These are phyloP conservation scores for Tolypocladium inflatum DNA, from an alignment of 2,329 filamentous ascomycete genomes.

Conservation along the genomic window DNA sequence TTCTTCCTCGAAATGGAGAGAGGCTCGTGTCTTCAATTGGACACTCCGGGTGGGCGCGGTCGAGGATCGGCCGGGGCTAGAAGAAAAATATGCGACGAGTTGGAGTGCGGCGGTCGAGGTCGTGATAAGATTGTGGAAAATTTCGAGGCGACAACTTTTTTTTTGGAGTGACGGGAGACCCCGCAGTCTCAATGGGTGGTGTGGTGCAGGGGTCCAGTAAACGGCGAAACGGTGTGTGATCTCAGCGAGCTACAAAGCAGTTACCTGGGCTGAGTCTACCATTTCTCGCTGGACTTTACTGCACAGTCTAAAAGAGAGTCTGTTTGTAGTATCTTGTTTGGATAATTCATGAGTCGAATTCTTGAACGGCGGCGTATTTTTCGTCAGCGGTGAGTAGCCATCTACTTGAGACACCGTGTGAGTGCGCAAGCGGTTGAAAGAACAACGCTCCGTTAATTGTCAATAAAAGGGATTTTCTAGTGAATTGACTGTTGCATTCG, in stretches of 20 bases:
- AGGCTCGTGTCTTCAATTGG: not conserved
- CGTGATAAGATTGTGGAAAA: constrained; percentile 23
- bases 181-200: constrained; percentile 13
- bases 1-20: not conserved
- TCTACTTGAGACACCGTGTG: too few relatives aligned
- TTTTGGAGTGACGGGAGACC: constrained; percentile 9
- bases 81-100: constrained; percentile 2
- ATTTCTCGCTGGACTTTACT: not conserved
- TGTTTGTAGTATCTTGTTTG: too few relatives aligned
- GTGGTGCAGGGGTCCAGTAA: not conserved
- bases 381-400: too few relatives aligned
- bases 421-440: too few relatives aligned
- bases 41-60: not conserved
- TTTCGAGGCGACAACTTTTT: constrained; percentile 8
- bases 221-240: not conserved
- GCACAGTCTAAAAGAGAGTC: too few relatives aligned
- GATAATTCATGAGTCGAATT: not conserved
- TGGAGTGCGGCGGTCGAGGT: not conserved
- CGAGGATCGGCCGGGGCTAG: not conserved
- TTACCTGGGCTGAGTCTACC: not conserved
- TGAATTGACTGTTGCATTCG: not conserved
- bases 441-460: too few relatives aligned
- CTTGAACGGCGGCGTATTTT: too few relatives aligned
- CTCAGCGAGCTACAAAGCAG: not conserved
- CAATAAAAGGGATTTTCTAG: not conserved